Evolutionary conservation across 345 rosid genomes (phyloP).

Genomic region (Eucalyptus polyanthemos): DNA sequence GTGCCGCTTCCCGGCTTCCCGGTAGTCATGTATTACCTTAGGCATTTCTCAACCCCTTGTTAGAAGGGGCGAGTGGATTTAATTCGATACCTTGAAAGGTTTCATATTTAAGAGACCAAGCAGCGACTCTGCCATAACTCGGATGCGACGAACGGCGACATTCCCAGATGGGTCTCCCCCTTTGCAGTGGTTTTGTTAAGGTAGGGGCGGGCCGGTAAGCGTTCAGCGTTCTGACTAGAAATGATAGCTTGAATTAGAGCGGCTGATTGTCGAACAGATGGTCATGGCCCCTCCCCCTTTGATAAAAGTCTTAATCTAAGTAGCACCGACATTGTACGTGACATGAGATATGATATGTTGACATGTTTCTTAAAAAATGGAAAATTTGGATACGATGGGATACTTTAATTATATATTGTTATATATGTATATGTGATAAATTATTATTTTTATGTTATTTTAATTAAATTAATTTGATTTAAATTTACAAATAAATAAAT

Average conservation of each 20-base stretch:
- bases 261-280: not conserved
- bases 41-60: not conserved
- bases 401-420: not conserved
- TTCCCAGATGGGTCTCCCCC: not conserved
- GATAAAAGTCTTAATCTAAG: not conserved
- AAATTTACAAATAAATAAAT: too few relatives aligned
- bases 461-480: too few relatives aligned
- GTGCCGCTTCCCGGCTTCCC: not conserved
- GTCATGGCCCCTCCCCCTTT: not conserved
- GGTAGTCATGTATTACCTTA: not conserved
- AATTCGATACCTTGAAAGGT: not conserved
- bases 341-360: too few relatives aligned
- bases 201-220: not conserved
- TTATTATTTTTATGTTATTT: too few relatives aligned
- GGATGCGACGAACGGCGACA: not conserved
- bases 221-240: not conserved
- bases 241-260: not conserved
- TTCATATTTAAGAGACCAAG: not conserved
- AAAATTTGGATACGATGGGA: too few relatives aligned
- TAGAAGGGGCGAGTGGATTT: not conserved
- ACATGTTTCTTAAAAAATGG: fast-evolving
- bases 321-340: not conserved
- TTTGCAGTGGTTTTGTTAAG: not conserved
- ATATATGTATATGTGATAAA: too few relatives aligned
- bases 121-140: not conserved